These are phyloP conservation scores for Psilocybe azurescens DNA, from an alignment of 768 basidiomycete genomes.

Conservation along the genomic window DNA sequence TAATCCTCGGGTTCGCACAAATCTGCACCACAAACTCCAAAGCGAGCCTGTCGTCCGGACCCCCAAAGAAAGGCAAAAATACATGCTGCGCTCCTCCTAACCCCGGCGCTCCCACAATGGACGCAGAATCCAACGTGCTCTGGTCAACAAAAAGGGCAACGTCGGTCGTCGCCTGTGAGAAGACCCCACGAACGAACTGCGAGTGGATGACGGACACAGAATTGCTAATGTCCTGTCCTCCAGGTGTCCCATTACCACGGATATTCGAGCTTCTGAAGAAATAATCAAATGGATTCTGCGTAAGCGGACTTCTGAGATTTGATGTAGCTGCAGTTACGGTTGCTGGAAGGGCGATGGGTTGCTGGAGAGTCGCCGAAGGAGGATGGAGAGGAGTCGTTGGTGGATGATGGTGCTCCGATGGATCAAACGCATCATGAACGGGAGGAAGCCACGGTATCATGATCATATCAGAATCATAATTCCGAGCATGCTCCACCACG, in stretches of 20 bases:
- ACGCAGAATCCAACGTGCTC: constrained; percentile 37
- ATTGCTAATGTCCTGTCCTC: constrained; percentile 18
- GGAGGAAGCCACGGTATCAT: constrained; percentile 82
- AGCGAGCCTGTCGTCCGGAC: constrained; percentile 90
- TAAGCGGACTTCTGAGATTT: constrained; percentile 21
- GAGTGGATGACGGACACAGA: constrained; percentile 69
- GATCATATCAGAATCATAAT: constrained; percentile 71
- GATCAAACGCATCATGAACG: constrained; percentile 24
- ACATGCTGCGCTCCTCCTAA: constrained; percentile 57
- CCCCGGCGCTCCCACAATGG: constrained; percentile 19
- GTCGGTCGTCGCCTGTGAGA: constrained; percentile 71
- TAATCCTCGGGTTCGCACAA: constrained; percentile 68
- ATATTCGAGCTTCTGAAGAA: constrained; percentile 49
- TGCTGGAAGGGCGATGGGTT: constrained; percentile 16
- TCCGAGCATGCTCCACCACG: constrained; percentile 70
- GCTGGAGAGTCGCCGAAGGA: neutral
- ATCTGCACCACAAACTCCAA: constrained; percentile 86
- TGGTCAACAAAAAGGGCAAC: constrained; percentile 87
- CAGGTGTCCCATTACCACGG: constrained; percentile 18
- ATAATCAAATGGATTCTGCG: constrained; percentile 73
- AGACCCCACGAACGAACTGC: constrained; percentile 84
- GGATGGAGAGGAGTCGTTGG: constrained; percentile 17
- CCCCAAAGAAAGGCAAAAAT: constrained; percentile 92
- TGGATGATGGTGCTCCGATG: constrained; percentile 8
- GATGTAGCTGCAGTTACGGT: constrained; percentile 10